Base-by-base conservation (phyloP, 805 yeast species). In the Zygoascus ofunaensis region DNA sequence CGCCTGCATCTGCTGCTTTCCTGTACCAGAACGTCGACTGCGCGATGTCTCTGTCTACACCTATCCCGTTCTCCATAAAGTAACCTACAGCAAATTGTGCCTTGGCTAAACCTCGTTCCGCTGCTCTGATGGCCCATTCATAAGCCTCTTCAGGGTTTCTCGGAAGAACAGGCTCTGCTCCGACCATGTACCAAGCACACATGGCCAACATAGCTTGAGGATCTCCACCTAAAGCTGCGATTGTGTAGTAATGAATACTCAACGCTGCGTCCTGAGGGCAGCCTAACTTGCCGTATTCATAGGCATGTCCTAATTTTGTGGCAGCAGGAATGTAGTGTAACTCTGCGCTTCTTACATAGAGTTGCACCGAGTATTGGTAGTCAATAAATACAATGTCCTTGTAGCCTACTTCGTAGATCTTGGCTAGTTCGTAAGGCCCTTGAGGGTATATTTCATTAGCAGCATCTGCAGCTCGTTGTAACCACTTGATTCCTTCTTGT, bases 141-240 rank as follows among this genome's bases (percentile, higher is more conserved):
- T 81, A 90, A 1, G 97, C 94, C 63, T 89, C 96, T 43, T 67
- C 74, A 44, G 81, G 83, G 61, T 89, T 90, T 50, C 76, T 75
- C 5, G 79, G 80, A 54, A 92, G 71, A 38, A 75, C 76, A n/a
- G 92, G 89, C 28, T 83, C 89, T 28, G 85, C 80, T 0, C 98
- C 98, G 22, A 87, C 82, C 62, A 90, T 70, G 60, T 90, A 92
- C 97, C 97, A 92, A 1, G 97, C 96, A 62, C 97, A 89, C 68
- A 90, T 70, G 1, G 95, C 89, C 56, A 90, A 70, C 95, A 90
- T 92, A 8, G 95, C 81, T 39, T 76, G 79, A 1, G 94, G 74
- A 61, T 92, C 95, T 4, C 95, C 96, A 3, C 80, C 80, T 24
- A 80, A 61, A 0, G 97, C 96, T 0, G 95, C 95, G 51, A 83